A percentile compares a stretch with the other conserved stretches of the same genome.
Evolutionary conservation across 495 filamentous ascomycete genomes (phyloP).

Genomic region (Penicillium goetzii): DNA sequence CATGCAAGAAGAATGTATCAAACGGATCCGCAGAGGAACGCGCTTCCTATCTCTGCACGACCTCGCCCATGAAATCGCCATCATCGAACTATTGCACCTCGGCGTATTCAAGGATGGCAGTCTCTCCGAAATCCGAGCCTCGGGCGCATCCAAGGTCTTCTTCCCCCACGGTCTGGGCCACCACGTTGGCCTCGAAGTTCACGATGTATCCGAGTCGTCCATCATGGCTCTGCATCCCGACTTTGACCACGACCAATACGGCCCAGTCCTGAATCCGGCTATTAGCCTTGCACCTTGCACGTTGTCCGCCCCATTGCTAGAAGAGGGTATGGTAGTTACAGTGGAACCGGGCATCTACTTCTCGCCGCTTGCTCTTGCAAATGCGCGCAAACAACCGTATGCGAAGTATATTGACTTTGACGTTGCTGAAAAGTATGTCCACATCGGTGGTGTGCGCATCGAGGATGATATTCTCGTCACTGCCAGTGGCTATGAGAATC

Average conservation of each 20-base stretch:
- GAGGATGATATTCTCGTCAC: slow-evolving; percentile 92
- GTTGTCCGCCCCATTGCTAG: slow-evolving; percentile 50
- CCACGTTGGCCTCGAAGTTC: slow-evolving; percentile 87
- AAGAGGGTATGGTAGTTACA: slow-evolving; percentile 78
- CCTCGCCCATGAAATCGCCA: slow-evolving; percentile 72
- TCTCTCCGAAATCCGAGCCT: slow-evolving; percentile 63
- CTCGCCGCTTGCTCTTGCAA: slow-evolving; percentile 82
- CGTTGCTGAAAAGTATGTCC: slow-evolving; percentile 70
- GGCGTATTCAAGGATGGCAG: slow-evolving; percentile 64
- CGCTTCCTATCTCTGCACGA: slow-evolving; percentile 69
- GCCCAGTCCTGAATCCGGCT: slow-evolving; percentile 29
- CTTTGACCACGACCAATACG: slow-evolving; percentile 27
- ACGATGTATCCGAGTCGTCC: slow-evolving; percentile 68
- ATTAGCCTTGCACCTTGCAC: slow-evolving; percentile 35
- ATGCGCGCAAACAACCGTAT: slow-evolving; percentile 64
- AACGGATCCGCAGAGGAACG: slow-evolving; percentile 64
- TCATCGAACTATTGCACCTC: slow-evolving; percentile 68
- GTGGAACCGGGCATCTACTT: slow-evolving; percentile 93
- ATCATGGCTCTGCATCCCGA: slow-evolving; percentile 43
- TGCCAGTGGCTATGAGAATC: slow-evolving; percentile 73
- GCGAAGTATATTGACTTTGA: slow-evolving; percentile 76
- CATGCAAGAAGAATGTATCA: slow-evolving; percentile 83
- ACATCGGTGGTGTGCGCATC: slow-evolving; percentile 85
- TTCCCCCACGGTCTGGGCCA: slow-evolving; percentile 93
- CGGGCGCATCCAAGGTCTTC: slow-evolving; percentile 75